Conservation (phyloP, 1,139 yeast genomes). For the Nakaseomyces delphensis region DNA sequence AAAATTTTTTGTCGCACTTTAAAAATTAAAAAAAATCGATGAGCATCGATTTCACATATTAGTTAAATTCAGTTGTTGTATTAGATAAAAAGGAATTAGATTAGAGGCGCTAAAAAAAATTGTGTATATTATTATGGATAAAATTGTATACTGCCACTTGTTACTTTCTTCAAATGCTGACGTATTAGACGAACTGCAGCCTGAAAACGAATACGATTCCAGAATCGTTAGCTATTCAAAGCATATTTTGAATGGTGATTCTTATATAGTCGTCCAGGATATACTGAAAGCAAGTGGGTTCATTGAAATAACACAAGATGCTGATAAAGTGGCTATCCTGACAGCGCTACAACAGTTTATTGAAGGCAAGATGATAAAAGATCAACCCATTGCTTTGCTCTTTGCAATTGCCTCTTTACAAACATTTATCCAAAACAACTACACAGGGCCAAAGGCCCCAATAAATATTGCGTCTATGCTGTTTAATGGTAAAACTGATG, state of each 20-base stretch:
- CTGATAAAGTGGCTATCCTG: slow-evolving; percentile 6
- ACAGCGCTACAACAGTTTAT: slow-evolving; percentile 5
- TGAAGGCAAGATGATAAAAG: slow-evolving; percentile 5
- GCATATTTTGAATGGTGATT: slow-evolving; percentile 21
- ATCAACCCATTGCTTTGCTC: slow-evolving; percentile 15
- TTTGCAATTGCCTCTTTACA: slow-evolving; percentile 55
- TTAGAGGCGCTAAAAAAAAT: no score
- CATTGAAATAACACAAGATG: not conserved
- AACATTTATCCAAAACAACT: slow-evolving; percentile 64
- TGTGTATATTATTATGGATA: not conserved
- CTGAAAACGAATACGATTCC: slow-evolving; percentile 10
- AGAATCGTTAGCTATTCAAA: slow-evolving; percentile 10
- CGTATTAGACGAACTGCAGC: slow-evolving; percentile 10
- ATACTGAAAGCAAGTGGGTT: slow-evolving; percentile 7
- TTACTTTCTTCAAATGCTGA: slow-evolving; percentile 17
- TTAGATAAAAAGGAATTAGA: no score
- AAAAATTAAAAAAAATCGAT: slow-evolving; percentile 3
- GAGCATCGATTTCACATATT: slow-evolving; percentile 4
- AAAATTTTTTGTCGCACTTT: not conserved
- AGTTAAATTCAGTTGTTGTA: not conserved
- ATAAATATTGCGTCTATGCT: slow-evolving; percentile 31
- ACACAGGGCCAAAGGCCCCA: slow-evolving; percentile 68
- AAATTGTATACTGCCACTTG: slow-evolving; percentile 21
- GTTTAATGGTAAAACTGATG: slow-evolving; percentile 12
- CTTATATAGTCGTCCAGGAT: slow-evolving; percentile 17